These are phyloP conservation scores for Chondrus crispus DNA, from an alignment of 23 red algal genomes.

Conservation along the genomic window DNA sequence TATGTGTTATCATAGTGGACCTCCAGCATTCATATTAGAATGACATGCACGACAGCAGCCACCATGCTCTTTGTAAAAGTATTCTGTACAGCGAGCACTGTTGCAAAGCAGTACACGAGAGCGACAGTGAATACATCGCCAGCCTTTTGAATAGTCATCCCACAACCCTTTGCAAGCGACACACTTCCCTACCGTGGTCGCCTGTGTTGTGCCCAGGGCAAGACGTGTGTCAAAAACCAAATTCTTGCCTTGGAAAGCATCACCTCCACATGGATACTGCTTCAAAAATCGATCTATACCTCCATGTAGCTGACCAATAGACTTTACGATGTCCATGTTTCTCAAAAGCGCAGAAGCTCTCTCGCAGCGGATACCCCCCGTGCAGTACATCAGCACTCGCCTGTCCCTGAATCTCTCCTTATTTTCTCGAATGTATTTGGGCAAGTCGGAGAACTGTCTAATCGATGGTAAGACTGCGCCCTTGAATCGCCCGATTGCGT, in stretches of 20 bases:
- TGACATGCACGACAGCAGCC: neutral
- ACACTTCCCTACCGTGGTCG: constrained; percentile 32
- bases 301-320: constrained; percentile 36
- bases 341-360: constrained; percentile 19
- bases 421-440: neutral
- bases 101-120: constrained; percentile 20
- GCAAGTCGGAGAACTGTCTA: constrained; percentile 58
- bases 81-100: too few species aligned
- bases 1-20: neutral
- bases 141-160: constrained; percentile 60
- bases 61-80: neutral
- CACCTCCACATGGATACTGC: constrained; percentile 37
- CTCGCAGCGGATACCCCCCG: constrained; percentile 64
- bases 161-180: neutral
- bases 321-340: neutral
- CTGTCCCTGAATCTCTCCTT: neutral
- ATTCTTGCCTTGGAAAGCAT: constrained; percentile 63
- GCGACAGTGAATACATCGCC: constrained; percentile 26
- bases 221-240: constrained; percentile 53
- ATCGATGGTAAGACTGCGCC: constrained; percentile 24
- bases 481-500: constrained; percentile 50
- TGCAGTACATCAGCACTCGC: constrained; percentile 65
- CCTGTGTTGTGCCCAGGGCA: neutral
- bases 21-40: neutral
- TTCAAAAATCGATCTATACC: constrained; percentile 54